A percentile compares a stretch with the other conserved stretches of the same genome.
Conservation (phyloP, 129 eudicot genomes). For the Deinandra increscens region DNA sequence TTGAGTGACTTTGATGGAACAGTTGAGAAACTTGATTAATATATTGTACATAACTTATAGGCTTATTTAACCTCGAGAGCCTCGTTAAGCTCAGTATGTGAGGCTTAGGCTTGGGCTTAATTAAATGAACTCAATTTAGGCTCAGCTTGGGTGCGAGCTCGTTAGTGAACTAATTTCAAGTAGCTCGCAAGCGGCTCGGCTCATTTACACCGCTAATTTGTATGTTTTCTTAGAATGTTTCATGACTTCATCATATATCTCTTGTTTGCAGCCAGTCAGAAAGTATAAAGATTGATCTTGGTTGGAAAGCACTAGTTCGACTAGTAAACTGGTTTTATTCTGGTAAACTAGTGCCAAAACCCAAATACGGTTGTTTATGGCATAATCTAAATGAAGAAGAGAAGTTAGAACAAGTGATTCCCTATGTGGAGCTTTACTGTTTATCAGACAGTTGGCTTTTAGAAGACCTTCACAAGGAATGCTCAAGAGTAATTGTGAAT, state of each 20-base stretch:
- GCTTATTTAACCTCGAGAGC: no score
- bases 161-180: neutral
- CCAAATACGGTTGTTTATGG: constrained; percentile 74
- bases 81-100: no score
- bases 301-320: constrained; percentile 71
- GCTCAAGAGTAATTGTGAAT: constrained; percentile 44
- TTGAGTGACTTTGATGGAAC: no score
- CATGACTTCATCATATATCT: neutral
- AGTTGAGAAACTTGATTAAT: no score
- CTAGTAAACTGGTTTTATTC: constrained; percentile 74
- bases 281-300: constrained; percentile 53
- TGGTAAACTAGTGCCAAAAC: constrained; percentile 46
- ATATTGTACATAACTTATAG: no score
- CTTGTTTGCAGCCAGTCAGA: constrained; percentile 53
- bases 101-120: no score
- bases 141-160: no score
- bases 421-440: constrained; percentile 77
- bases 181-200: neutral
- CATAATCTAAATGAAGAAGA: constrained; percentile 46
- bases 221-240: neutral
- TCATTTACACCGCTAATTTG: neutral
- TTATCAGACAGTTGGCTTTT: constrained; percentile 75
- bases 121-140: no score
- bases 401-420: constrained; percentile 49
- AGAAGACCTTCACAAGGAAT: constrained; percentile 56